Percentiles rank a stretch among this genome's conserved stretches.
Evolutionary conservation across 2,329 filamentous ascomycete genomes (phyloP).

Genomic region (Harringtonia lauricola): DNA sequence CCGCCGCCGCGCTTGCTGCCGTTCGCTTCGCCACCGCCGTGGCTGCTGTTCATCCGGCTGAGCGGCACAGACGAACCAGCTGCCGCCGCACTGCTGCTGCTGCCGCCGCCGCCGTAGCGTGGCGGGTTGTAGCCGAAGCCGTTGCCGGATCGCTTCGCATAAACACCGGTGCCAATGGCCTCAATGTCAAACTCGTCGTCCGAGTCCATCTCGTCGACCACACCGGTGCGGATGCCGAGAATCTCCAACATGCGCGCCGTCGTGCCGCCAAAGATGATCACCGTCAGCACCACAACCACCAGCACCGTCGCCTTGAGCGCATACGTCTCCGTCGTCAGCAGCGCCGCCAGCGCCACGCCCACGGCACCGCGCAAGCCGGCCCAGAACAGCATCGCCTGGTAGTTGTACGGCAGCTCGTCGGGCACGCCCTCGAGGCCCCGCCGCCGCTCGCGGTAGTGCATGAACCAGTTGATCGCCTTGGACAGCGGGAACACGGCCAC

Average conservation of each 20-base stretch:
- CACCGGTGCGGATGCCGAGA: constrained; percentile 86
- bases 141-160: constrained; percentile 67
- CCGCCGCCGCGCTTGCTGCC: constrained; percentile 11
- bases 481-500: constrained; percentile 91
- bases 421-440: constrained; percentile 59
- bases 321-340: constrained; percentile 68
- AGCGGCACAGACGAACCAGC: constrained; percentile 35
- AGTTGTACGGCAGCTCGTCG: constrained; percentile 87
- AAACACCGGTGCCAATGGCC: constrained; percentile 56
- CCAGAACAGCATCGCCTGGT: constrained; percentile 99
- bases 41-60: not conserved
- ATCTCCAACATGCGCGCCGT: constrained; percentile 98
- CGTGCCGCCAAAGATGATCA: constrained; percentile 97
- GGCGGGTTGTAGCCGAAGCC: constrained; percentile 70
- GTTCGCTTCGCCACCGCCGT: constrained; percentile 13
- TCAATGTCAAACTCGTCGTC: constrained; percentile 99
- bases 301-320: constrained; percentile 90
- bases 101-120: constrained; percentile 20
- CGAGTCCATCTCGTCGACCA: constrained; percentile 92
- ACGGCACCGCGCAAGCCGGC: constrained; percentile 91
- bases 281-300: constrained; percentile 91
- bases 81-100: constrained; percentile 20
- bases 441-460: constrained; percentile 71
- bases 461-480: constrained; percentile 81
- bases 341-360: constrained; percentile 85